Base-by-base conservation (phyloP, 176 grass and related monocot genomes). In the Avena atlantica region DNA sequence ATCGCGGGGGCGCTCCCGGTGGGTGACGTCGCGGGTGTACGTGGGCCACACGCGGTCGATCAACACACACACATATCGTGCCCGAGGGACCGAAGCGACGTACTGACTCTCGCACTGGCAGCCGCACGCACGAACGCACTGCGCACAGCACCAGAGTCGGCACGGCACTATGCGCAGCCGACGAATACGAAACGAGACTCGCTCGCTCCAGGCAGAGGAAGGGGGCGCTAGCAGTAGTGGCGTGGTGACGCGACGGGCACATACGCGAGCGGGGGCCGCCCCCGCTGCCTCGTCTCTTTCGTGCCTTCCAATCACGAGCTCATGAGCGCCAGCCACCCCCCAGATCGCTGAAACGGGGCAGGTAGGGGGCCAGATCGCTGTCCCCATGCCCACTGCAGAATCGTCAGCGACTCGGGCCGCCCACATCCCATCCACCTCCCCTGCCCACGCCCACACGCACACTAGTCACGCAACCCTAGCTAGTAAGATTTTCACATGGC, bases 311-410 rank as follows among this genome's bases (percentile, higher is more conserved):
- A 90, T 86, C 78, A 86, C 81, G 79, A 86, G 88, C 71, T 86
- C 78, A 85, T 71, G 88, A 85, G 73, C 31, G 37, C 37, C 37
- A 40, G 40, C 40, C 40, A 42, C 11, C 45, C 78, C 57, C 66
- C 21, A 83, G 61, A 76, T 76, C 25, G 80, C 76, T 85, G 87
- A 75, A 66, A 24, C 89, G 74, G 78, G 49, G 89, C 86, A 85
- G 86, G 86, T 91, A 88, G 86, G 89, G 89, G 89, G 81, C 86
- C 61, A 86, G 83, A 76, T 76, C 71, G 25, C 82, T 58, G 58
- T 78, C 62, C 31, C 71, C 78, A 6, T 20, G 31, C 1, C 63
- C 63, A 80, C 89, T 76, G 89, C 85, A 69, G 81, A 49, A 20
- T 20, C 85, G 89, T 87, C 85, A 78, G 76, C 83, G 27, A 24